Evolutionary conservation across 1,284 basidiomycete genomes (phyloP).

Genomic region (Ganoderma lucidum): DNA sequence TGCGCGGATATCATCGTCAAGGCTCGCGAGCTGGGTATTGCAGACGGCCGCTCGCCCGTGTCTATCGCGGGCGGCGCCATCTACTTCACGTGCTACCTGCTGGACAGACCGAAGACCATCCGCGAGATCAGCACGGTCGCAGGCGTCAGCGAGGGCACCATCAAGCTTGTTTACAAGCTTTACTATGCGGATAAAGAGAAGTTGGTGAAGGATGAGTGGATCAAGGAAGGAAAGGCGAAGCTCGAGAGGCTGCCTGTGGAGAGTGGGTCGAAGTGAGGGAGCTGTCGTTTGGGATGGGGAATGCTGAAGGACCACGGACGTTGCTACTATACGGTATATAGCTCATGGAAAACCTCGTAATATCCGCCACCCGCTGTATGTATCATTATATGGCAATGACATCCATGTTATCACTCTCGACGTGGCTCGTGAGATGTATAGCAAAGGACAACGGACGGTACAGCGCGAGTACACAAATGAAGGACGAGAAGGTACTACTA

Average conservation of each 20-base stretch:
- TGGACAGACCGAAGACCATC: slow-evolving; percentile 78
- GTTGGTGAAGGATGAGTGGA: slow-evolving; percentile 84
- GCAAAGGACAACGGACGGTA: not conserved
- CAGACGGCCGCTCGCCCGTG: slow-evolving; percentile 93
- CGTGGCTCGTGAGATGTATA: not conserved
- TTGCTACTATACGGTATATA: slow-evolving; percentile 20
- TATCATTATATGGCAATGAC: slow-evolving; percentile 32
- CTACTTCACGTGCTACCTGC: slow-evolving; percentile 89
- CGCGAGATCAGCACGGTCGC: slow-evolving; percentile 95
- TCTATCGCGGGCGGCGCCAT: slow-evolving; percentile 97
- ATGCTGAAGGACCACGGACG: slow-evolving; percentile 16
- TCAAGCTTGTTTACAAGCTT: slow-evolving; percentile 85
- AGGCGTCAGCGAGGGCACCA: slow-evolving; percentile 96
- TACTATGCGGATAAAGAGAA: slow-evolving; percentile 76
- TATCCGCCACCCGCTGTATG: slow-evolving; percentile 28
- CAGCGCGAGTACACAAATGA: not conserved
- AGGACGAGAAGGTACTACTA: slow-evolving; percentile 14
- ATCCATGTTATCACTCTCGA: slow-evolving; percentile 20
- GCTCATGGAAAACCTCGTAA: slow-evolving; percentile 14
- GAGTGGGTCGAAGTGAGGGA: slow-evolving; percentile 37
- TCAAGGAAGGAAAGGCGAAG: slow-evolving; percentile 78
- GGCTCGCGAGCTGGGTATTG: slow-evolving; percentile 86
- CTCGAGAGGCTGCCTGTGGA: slow-evolving; percentile 55
- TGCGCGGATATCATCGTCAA: slow-evolving; percentile 87
- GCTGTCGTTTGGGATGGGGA: not conserved